These are phyloP conservation scores for Cladorrhinum sp. DNA, from an alignment of 2,329 filamentous ascomycete species.

Conservation along the genomic window DNA sequence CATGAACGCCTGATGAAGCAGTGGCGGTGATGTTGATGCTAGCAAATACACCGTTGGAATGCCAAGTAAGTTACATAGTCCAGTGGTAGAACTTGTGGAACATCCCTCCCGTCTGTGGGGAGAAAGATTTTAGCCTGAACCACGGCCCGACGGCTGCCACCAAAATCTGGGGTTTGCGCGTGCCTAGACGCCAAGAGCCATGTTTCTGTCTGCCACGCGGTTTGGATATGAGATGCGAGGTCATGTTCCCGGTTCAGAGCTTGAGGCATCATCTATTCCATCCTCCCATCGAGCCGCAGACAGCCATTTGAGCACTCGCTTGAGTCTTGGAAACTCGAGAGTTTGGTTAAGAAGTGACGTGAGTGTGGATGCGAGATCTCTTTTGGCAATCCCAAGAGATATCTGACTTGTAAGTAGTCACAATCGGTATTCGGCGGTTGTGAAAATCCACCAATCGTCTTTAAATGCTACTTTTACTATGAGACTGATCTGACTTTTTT, in stretches of 20 bases:
- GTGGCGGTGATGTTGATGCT: neutral
- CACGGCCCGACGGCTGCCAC: slow-evolving; percentile 6
- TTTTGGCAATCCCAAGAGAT: too few relatives aligned
- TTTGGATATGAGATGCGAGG: neutral
- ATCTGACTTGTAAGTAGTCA: neutral
- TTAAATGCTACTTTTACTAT: too few relatives aligned
- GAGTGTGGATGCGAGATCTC: too few relatives aligned
- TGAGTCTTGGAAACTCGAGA: neutral
- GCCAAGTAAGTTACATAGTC: neutral
- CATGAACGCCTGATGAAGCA: neutral
- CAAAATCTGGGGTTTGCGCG: neutral
- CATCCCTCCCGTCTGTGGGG: neutral
- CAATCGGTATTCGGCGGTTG: neutral
- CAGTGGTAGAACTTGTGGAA: neutral
- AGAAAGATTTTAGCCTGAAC: slow-evolving; percentile 15
- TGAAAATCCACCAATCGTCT: neutral
- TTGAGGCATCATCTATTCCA: neutral
- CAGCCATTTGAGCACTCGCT: neutral
- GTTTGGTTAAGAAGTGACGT: neutral
- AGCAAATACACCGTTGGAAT: neutral
- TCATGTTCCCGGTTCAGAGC: neutral
- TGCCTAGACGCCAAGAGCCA: neutral
- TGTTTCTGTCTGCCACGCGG: neutral
- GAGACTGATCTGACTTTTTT: too few relatives aligned
- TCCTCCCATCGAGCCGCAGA: neutral